A percentile compares a stretch with the other conserved stretches of the same genome.
Evolutionary conservation across 148 eudicot species (phyloP).

Genomic region (Mesembryanthemum crystallinum): DNA sequence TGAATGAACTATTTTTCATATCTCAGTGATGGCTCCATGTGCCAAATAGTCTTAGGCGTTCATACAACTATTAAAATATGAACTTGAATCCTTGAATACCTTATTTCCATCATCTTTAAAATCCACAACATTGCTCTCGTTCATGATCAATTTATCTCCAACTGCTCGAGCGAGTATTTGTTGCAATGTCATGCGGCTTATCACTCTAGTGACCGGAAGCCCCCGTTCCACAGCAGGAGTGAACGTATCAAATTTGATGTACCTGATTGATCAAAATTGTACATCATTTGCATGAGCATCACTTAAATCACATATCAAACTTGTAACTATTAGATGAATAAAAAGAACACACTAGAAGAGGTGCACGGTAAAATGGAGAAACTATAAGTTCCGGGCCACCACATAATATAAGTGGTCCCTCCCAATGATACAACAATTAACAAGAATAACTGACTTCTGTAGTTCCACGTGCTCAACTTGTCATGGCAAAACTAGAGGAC

Average conservation of each 20-base stretch:
- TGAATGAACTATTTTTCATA: no score
- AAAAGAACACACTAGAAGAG: no score
- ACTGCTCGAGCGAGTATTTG: conserved; percentile 79
- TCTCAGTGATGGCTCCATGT: no score
- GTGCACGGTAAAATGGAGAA: no score
- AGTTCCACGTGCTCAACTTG: no score
- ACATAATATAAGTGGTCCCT: no score
- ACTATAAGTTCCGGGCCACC: no score
- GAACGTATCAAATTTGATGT: conserved; percentile 95
- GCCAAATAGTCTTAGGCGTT: no score
- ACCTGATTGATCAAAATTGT: conserved; percentile 54
- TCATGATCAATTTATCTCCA: conserved; percentile 70
- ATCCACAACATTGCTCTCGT: conserved; percentile 75
- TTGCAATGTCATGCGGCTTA: conserved; percentile 92
- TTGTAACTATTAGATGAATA: not conserved
- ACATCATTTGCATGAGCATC: conserved; percentile 2
- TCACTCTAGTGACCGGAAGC: conserved; percentile 90
- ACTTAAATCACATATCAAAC: not conserved
- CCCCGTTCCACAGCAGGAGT: conserved; percentile 96
- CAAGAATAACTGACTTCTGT: no score
- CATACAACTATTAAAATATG: not conserved
- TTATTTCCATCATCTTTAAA: conserved; percentile 81
- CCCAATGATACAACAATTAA: no score
- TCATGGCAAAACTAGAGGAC: no score
- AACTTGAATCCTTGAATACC: conserved; percentile 35